Evolutionary conservation across 2,329 filamentous ascomycete species (phyloP).

Genomic region (Allantophomopsis lycopodina): DNA sequence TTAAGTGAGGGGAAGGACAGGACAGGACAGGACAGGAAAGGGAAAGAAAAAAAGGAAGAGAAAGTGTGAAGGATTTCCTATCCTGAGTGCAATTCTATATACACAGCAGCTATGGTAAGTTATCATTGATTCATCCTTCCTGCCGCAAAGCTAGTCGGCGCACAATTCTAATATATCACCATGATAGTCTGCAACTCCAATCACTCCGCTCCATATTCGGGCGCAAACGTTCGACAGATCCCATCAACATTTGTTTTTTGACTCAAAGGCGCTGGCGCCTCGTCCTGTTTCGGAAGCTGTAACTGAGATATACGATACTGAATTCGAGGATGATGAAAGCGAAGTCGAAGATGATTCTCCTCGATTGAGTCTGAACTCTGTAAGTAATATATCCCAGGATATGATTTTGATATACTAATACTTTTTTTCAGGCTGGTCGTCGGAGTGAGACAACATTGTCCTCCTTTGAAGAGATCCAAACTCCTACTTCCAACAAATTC

Average conservation of each 20-base stretch:
- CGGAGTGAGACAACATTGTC: slow-evolving; percentile 78
- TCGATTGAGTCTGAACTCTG: slow-evolving; percentile 56
- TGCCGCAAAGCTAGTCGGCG: no score
- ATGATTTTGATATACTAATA: slow-evolving; percentile 4
- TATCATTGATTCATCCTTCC: no score
- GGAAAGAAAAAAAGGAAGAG: no score
- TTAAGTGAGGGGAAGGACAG: no score
- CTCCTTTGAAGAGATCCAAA: slow-evolving; percentile 71
- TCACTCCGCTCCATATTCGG: slow-evolving; percentile 14
- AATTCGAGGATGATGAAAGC: slow-evolving; percentile 49
- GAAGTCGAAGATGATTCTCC: slow-evolving; percentile 50
- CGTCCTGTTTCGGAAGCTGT: slow-evolving; percentile 52
- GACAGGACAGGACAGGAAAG: no score
- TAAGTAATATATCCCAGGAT: slow-evolving; percentile 20
- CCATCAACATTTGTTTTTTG: slow-evolving; percentile 46
- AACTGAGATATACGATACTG: slow-evolving; percentile 69
- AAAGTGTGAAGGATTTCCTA: no score
- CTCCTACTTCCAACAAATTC: slow-evolving; percentile 47
- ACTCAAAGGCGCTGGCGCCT: slow-evolving; percentile 33
- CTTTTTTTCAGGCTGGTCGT: slow-evolving; percentile 44
- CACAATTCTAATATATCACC: no score
- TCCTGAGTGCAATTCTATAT: no score
- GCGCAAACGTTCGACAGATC: slow-evolving; percentile 30
- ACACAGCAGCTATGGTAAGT: no score
- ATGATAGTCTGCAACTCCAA: slow-evolving; percentile 9